Conservation (phyloP, 2,329 filamentous ascomycete genomes). For the Cladophialophora carrionii region DNA sequence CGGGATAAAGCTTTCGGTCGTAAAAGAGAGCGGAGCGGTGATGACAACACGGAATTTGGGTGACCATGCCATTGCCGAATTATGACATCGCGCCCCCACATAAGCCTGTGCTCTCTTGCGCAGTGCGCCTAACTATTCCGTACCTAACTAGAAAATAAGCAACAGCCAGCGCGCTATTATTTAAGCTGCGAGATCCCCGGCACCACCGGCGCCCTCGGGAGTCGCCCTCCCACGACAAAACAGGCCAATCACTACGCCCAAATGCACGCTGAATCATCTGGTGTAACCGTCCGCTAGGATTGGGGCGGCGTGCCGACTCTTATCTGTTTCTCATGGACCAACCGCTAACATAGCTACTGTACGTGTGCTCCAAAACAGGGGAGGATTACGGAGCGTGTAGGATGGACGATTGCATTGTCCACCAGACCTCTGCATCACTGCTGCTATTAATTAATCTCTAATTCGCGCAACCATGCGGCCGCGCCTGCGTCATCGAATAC, state of each 20-base stretch:
- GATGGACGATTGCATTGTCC: not conserved
- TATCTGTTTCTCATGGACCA: not conserved
- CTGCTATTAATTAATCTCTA: not conserved
- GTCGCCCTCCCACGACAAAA: not conserved
- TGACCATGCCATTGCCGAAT: not conserved
- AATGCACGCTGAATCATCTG: slow-evolving; percentile 7
- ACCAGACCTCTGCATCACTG: not conserved
- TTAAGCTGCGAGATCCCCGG: not conserved
- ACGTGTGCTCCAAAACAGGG: not conserved
- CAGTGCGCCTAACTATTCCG: too few species aligned
- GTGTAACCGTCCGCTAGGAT: not conserved
- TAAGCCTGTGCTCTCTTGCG: not conserved
- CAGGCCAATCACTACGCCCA: not conserved
- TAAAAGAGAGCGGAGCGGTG: not conserved
- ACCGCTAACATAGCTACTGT: slow-evolving; percentile 9
- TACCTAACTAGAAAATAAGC: not conserved
- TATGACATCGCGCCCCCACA: slow-evolving; percentile 2
- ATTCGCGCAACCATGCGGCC: not conserved
- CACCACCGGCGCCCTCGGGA: too few species aligned
- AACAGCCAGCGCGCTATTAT: not conserved
- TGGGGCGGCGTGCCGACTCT: not conserved
- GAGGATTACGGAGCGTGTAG: not conserved
- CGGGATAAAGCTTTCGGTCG: not conserved
- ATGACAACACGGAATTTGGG: slow-evolving; percentile 5
- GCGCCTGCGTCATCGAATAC: not conserved